Evolutionary conservation across 495 filamentous ascomycete species (phyloP).

Genomic region (Jackrogersella multiformis): DNA sequence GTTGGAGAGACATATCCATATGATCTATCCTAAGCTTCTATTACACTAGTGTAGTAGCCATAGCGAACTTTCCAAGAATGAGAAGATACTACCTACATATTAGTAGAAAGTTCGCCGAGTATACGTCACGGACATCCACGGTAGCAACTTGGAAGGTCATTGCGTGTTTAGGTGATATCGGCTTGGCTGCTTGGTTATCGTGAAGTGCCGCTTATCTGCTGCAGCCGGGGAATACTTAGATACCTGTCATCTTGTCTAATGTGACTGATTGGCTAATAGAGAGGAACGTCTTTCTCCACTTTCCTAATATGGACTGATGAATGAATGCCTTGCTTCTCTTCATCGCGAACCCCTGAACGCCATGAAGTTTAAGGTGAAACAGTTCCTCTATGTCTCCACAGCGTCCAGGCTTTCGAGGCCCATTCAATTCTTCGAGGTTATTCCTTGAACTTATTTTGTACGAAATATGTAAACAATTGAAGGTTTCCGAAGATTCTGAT

Average conservation of each 20-base stretch:
- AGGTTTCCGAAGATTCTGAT: background rate
- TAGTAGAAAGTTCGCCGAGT: background rate
- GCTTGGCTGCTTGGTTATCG: background rate
- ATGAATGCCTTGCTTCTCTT: background rate
- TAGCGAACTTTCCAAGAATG: too few relatives aligned
- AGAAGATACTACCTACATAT: too few relatives aligned
- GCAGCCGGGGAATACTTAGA: constrained; percentile 8
- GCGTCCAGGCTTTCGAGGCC: background rate
- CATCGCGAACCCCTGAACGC: constrained; percentile 16
- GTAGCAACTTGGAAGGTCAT: background rate
- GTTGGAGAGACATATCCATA: too few relatives aligned
- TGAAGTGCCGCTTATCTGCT: constrained; percentile 17
- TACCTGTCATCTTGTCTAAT: background rate
- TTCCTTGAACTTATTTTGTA: background rate
- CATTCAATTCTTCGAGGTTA: constrained; percentile 7
- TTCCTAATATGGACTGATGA: constrained; percentile 10
- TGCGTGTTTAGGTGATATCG: background rate
- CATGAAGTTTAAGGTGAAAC: constrained; percentile 22
- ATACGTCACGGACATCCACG: background rate
- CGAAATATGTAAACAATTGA: background rate
- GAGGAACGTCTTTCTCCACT: constrained; percentile 8
- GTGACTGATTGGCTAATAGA: constrained; percentile 16
- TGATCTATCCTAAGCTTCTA: too few relatives aligned
- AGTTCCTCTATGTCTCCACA: constrained; percentile 1
- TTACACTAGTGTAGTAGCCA: too few relatives aligned